Evolutionary conservation across 805 yeast genomes (phyloP), one percentile per base, ranked within the genome.

Genomic region (Candida broadrunensis): DNA sequence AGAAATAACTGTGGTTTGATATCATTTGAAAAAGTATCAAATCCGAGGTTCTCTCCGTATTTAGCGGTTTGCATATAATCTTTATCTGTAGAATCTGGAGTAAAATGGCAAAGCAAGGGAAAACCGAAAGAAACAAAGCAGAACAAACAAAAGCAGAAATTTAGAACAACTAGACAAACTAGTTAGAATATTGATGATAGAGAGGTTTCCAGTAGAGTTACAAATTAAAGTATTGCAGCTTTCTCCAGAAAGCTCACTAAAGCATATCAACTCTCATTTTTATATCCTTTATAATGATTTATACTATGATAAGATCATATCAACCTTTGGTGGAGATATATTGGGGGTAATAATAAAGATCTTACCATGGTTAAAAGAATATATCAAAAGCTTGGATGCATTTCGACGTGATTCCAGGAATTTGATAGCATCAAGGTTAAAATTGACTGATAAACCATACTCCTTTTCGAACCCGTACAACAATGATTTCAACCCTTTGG

Each of bases 281-380:
- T 78, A 72, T 48, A 49, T 65, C 3, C 55, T 80, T 36, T 70
- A 78, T 58, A 81, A 81, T 52, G 75, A 75, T 37, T 46, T 70
- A 14, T 75, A 65, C 50, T 67, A 68, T 48, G 65, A 70, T 21
- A 63, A 62, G 49, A 58, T 75, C 4, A 44, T 65, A 23, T 35
- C 44, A 5, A 60, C 56, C 4, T 69, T 65, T 48, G 76, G 76
- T 5, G 68, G 63, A 25, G 65, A 57, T 20, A 63, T 65, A 2
- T 37, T 65, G 3, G 32, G 34, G 5, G 52, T 72, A 2, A 38
- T 63, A 1, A 51, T 60, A 17, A 67, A 62, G 47, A 63, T 67
- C 6, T 58, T 68, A 16, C 65, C 72, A 1, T 61, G 75, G 65
- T 47, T 68, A 23, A 54, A 57, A 23, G 47, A 63, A 5, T 72